These are phyloP conservation scores for Colletotrichum nymphaeae DNA, from an alignment of 2,329 filamentous ascomycete species.

Conservation along the genomic window DNA sequence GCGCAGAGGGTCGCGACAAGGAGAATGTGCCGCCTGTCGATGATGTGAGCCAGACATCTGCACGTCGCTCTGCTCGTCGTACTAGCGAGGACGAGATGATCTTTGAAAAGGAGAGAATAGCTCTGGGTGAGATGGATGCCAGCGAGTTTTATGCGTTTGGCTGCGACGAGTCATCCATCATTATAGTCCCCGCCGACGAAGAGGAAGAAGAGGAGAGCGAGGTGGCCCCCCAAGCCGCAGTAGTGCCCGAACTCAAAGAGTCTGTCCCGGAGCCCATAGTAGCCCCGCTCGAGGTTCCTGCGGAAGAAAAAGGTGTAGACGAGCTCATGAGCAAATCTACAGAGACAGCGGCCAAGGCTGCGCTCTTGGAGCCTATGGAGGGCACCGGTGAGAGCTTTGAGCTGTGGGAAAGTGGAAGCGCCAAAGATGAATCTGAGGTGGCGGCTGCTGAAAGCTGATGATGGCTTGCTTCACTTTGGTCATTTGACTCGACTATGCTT, in stretches of 20 bases:
- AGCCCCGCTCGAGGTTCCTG: conserved; percentile 25
- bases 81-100: conserved; percentile 63
- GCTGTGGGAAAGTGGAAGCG: conserved; percentile 77
- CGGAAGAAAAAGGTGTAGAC: conserved; percentile 46
- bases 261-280: conserved; percentile 42
- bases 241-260: conserved; percentile 38
- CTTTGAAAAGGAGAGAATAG: conserved; percentile 72
- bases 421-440: conserved; percentile 65
- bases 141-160: conserved; percentile 76
- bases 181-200: conserved; percentile 72
- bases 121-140: conserved; percentile 75
- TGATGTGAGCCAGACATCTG: conserved; percentile 70
- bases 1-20: conserved; percentile 78
- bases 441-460: conserved; percentile 40
- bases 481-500: conserved; percentile 10
- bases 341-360: conserved; percentile 54
- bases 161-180: conserved; percentile 70
- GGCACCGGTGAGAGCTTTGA: conserved; percentile 72
- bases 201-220: conserved; percentile 51
- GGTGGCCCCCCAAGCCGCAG: conserved; percentile 13
- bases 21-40: conserved; percentile 88
- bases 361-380: conserved; percentile 65
- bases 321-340: conserved; percentile 50
- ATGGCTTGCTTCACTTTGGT: conserved; percentile 25
- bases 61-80: conserved; percentile 46